Evolutionary conservation across 768 basidiomycete genomes (phyloP).

Genomic region (Amyloporia xantha): DNA sequence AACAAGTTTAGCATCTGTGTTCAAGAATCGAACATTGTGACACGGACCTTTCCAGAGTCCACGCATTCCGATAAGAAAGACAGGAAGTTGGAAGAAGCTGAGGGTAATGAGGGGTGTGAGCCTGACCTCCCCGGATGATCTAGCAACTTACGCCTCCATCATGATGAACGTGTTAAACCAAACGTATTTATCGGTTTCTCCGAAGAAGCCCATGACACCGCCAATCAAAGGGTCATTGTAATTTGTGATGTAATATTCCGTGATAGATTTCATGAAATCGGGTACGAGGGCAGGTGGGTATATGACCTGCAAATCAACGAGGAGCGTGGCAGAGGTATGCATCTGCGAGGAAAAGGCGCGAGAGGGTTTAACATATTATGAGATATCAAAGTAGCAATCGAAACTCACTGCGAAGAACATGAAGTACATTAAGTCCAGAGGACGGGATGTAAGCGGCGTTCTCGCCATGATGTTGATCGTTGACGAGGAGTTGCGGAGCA

Average conservation of each 20-base stretch:
- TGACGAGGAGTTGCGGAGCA: too few relatives aligned
- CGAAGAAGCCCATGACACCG: slow-evolving; percentile 39
- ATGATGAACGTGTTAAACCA: slow-evolving; percentile 64
- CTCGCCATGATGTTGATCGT: too few relatives aligned
- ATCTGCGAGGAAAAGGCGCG: slow-evolving; percentile 39
- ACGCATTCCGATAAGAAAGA: slow-evolving; percentile 62
- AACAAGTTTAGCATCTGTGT: too few relatives aligned
- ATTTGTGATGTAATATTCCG: slow-evolving; percentile 44
- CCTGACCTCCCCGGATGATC: too few relatives aligned
- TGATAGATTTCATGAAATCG: slow-evolving; percentile 34
- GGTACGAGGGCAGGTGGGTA: slow-evolving; percentile 51
- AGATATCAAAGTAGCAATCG: too few relatives aligned
- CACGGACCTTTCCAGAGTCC: slow-evolving; percentile 52
- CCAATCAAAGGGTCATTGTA: slow-evolving; percentile 66
- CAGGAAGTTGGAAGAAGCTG: slow-evolving; percentile 69
- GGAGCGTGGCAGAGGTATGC: slow-evolving; percentile 62
- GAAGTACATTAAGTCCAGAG: slow-evolving; percentile 64
- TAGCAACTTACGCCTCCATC: slow-evolving; percentile 54
- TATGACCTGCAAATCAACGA: slow-evolving; percentile 66
- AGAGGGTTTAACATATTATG: too few relatives aligned
- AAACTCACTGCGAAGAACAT: slow-evolving; percentile 55
- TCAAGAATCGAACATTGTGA: too few relatives aligned
- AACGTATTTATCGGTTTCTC: slow-evolving; percentile 26
- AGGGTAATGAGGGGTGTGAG: too few relatives aligned
- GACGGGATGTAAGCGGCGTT: slow-evolving; percentile 47